These are phyloP conservation scores for Cydonia oblonga DNA, from an alignment of 331 rosid genomes.

Conservation along the genomic window DNA sequence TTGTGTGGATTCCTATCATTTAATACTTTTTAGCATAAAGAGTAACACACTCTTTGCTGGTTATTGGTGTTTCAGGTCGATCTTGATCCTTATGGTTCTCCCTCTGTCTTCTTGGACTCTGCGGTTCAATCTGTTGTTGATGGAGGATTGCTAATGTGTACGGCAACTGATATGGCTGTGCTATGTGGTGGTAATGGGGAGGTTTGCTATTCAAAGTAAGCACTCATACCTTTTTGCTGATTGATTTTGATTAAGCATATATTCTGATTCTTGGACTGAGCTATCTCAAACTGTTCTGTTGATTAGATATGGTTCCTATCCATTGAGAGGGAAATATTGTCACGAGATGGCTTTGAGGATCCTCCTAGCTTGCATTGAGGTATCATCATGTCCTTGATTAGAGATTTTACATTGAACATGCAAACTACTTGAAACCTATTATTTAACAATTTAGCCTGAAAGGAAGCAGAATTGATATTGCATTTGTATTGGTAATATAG, in stretches of 20 bases:
- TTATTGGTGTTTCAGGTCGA: constrained; percentile 63
- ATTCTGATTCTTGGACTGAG: constrained; percentile 1
- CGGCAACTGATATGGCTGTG: constrained; percentile 98
- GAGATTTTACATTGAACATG: background rate
- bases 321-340: constrained; percentile 86
- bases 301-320: constrained; percentile 85
- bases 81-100: constrained; percentile 97
- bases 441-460: background rate
- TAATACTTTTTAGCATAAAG: background rate
- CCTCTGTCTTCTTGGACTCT: constrained; percentile 89
- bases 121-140: constrained; percentile 92
- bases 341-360: constrained; percentile 99
- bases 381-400: constrained; percentile 15
- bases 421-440: background rate
- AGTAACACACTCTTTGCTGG: background rate
- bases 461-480: background rate
- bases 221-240: constrained; percentile 11
- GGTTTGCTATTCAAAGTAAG: constrained; percentile 98
- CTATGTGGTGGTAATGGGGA: constrained; percentile 97
- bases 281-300: constrained; percentile 18
- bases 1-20: background rate
- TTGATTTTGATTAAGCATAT: constrained; percentile 1
- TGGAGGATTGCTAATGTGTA: constrained; percentile 95
- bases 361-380: constrained; percentile 93
- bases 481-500: background rate